Base-by-base conservation (phyloP, 805 yeast species). In the Metschnikowia noctiluminum region DNA sequence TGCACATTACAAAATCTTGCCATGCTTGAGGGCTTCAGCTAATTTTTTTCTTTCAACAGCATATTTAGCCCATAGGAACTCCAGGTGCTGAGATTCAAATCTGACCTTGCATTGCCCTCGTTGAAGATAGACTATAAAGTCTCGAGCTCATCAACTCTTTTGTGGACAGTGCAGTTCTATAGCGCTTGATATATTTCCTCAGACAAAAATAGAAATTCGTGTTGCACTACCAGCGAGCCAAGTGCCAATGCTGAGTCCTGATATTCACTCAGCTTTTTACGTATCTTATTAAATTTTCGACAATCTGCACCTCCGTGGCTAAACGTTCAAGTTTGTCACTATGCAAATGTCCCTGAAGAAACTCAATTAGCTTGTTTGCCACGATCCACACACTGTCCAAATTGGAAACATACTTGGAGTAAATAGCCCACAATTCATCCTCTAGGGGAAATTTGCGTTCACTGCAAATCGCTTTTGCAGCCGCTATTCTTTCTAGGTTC, bases 281-380 rank as follows among this genome's bases (percentile, higher is more conserved):
- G 34, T 35, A 35, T 28, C 34, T 14, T 27, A 43, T 38, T 38
- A 56, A 39, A 34, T 40, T 42, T 14, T 45, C 51, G 9, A 57
- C 46, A 15, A 55, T 55, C 10, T 16, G 38, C 30, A 57, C 31
- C 46, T 57, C 56, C 38, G 49, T 46, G 26, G 47, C 46, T 30
- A 57, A 42, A 14, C 52, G 50, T 16, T 49, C 45, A 39, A 51
- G 12, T 14, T 41, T 36, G 28, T 42, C 51, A 16, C 34, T 38
- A 28, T 55, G 49, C 27, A 49, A 32, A 4, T 45, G 41, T 7
- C 28, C 47, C 11, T 36, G 48, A 2, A 51, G 39, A 7, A 48
- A 16, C 3, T 28, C 45, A 6, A 38, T 32, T 13, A 57, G 30
- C 28, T 40, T 45, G 16, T 35, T 28, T 7, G 42, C 43, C 13